These are phyloP conservation scores for Aspergillus ochraceoroseus DNA, from an alignment of 2,329 filamentous ascomycete genomes.

Conservation along the genomic window DNA sequence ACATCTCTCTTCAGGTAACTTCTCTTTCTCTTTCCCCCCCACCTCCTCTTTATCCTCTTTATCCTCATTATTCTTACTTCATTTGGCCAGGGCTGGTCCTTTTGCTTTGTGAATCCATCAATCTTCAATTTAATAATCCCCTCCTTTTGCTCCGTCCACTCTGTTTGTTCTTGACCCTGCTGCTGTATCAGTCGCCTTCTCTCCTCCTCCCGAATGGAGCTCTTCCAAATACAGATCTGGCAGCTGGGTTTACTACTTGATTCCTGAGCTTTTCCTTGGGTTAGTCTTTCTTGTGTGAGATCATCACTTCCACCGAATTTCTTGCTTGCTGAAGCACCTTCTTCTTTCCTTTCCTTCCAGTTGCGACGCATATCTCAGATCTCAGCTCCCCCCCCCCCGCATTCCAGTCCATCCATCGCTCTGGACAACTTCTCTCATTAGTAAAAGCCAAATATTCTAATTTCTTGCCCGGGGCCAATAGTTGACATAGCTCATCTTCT, in stretches of 20 bases:
- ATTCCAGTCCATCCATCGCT: constrained; percentile 19
- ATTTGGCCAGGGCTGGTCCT: constrained; percentile 2
- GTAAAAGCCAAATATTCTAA: background rate
- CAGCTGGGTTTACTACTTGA: constrained; percentile 3
- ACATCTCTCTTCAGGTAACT: background rate
- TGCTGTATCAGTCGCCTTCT: constrained; percentile 3
- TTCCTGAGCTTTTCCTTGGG: background rate
- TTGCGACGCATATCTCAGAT: constrained; percentile 2
- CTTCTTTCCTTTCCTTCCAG: background rate
- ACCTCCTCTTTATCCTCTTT: background rate
- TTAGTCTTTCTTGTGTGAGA: no score
- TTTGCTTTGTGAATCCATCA: background rate
- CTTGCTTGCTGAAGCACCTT: background rate
- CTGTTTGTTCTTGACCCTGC: background rate
- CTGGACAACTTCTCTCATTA: constrained; percentile 6
- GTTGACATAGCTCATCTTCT: constrained; percentile 8
- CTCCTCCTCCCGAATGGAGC: constrained; percentile 3
- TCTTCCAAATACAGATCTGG: constrained; percentile 2
- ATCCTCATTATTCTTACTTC: constrained; percentile 1
- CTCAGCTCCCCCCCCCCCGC: constrained; percentile 12
- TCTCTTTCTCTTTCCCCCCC: background rate
- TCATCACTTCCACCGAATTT: background rate
- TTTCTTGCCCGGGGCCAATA: constrained; percentile 2
- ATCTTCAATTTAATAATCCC: no score
- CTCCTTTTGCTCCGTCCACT: constrained; percentile 5